Base-by-base conservation (phyloP, 1,139 yeast genomes). In the Yamadazyma songkhlaensis region DNA sequence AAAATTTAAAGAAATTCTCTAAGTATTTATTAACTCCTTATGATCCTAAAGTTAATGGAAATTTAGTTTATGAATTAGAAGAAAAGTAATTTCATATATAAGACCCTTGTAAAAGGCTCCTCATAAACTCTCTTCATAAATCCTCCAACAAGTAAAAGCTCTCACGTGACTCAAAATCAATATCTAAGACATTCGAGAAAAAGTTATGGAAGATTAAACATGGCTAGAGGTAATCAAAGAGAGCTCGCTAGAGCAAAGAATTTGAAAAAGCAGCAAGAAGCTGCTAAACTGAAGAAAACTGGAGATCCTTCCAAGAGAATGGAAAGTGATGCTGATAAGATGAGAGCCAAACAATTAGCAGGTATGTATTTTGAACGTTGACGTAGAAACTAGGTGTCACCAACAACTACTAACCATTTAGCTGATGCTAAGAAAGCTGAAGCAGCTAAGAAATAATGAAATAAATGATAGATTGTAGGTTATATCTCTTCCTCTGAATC, bases 171-270 rank as follows among this genome's bases (percentile, higher is more conserved):
- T n/a, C n/a, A n/a, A n/a, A n/a, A n/a, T n/a, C n/a, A n/a, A n/a
- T n/a, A n/a, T n/a, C n/a, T n/a, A n/a, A n/a, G n/a, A n/a, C n/a
- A n/a, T n/a, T 22, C 25, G 34, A 11, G 21, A 23, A 10, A 8
- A 8, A 10, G n/a, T n/a, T n/a, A n/a, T n/a, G n/a, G 5, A 14
- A 11, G n/a, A 12, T 5, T 9, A 12, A 34, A 10, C 37, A 90
- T 90, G 97, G 84, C 96, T 37, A 79, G 98, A 72, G 98, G 98
- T 24, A 92, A 92, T 63, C 97, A 92, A 65, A 78, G 98, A 61
- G 98, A 92, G 36, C 76, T 86, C 53, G 97, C 97, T 22, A 77
- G 98, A 57, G 89, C 83, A 43, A 90, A 87, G 67, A 88, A 87
- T 64, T 60, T 67, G 57, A 92, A 90, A 70, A 90, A 90, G 64